Conservation (phyloP, 78 protist species). For the Speleostelium caveatum region DNA sequence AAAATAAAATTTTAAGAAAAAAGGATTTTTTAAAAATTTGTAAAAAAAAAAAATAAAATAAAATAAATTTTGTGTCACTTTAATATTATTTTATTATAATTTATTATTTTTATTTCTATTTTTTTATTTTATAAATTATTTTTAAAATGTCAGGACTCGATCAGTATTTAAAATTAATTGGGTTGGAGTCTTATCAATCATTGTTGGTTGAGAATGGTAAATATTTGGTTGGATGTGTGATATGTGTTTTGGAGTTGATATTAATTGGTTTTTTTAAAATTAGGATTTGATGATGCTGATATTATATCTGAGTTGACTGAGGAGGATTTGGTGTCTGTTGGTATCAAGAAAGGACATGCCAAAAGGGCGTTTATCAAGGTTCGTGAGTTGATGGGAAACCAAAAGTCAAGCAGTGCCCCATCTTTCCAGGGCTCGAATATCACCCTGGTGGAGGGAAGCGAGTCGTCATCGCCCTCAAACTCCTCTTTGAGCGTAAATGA, state of each 20-base stretch:
- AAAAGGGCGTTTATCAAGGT: slow-evolving; percentile 67
- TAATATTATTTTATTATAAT: no score
- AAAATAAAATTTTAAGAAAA: no score
- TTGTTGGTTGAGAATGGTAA: slow-evolving; percentile 54
- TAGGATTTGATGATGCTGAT: slow-evolving; percentile 77
- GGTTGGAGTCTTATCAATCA: slow-evolving; percentile 24
- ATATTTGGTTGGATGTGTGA: neutral
- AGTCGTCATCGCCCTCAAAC: neutral
- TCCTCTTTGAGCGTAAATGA: neutral
- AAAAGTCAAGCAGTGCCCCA: neutral
- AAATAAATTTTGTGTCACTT: no score
- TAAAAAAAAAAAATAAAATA: no score
- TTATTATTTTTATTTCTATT: neutral
- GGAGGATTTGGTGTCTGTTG: slow-evolving; percentile 62
- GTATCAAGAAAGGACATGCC: slow-evolving; percentile 74
- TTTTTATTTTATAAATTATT: neutral
- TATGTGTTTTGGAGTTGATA: neutral
- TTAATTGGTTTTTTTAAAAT: neutral
- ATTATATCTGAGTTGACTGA: slow-evolving; percentile 65
- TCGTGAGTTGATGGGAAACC: slow-evolving; percentile 1
- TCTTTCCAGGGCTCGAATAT: neutral
- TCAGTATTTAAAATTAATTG: slow-evolving; percentile 45
- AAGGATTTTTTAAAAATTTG: no score
- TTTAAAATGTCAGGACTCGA: slow-evolving; percentile 34
- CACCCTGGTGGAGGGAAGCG: no score